A percentile compares a stretch with the other conserved stretches of the same genome.
These are phyloP conservation scores for Astragalus glycyphyllos DNA, from an alignment of 306 rosid species.

Conservation along the genomic window DNA sequence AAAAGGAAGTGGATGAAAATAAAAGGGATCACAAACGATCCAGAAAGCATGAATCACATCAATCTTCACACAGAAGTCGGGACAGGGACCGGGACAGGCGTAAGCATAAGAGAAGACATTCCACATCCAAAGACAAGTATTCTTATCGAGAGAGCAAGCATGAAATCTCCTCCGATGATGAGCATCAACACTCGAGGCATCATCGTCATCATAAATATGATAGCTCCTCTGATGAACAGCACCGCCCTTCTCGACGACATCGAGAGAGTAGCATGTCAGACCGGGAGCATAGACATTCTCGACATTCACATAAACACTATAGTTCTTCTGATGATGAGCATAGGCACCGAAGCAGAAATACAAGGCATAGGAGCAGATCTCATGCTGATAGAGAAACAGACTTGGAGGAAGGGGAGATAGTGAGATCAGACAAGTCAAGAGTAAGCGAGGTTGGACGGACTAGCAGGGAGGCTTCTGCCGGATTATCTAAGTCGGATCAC, in stretches of 20 bases:
- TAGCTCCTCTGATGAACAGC: constrained; percentile 51
- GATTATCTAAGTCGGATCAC: constrained; percentile 42
- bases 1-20: constrained; percentile 44
- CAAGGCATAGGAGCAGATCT: constrained; percentile 47
- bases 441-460: constrained; percentile 46
- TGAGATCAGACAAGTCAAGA: constrained; percentile 55
- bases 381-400: constrained; percentile 49
- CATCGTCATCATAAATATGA: constrained; percentile 33
- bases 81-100: constrained; percentile 49
- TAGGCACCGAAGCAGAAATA: constrained; percentile 42
- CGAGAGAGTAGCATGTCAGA: constrained; percentile 45
- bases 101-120: constrained; percentile 63
- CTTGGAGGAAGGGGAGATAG: constrained; percentile 76
- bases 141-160: constrained; percentile 37
- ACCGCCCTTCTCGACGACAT: constrained; percentile 37
- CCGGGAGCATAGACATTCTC: constrained; percentile 47
- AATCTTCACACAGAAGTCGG: constrained; percentile 55
- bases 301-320: constrained; percentile 32
- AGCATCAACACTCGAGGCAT: constrained; percentile 44
- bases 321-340: constrained; percentile 57
- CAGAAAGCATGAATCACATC: constrained; percentile 61
- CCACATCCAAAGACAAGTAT: constrained; percentile 55
- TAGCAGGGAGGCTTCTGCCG: constrained; percentile 68
- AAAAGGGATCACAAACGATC: constrained; percentile 55
- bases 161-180: constrained; percentile 54